These are phyloP conservation scores for Phytopythium oedochilum DNA, from an alignment of 352 stramenopile species.

Conservation along the genomic window DNA sequence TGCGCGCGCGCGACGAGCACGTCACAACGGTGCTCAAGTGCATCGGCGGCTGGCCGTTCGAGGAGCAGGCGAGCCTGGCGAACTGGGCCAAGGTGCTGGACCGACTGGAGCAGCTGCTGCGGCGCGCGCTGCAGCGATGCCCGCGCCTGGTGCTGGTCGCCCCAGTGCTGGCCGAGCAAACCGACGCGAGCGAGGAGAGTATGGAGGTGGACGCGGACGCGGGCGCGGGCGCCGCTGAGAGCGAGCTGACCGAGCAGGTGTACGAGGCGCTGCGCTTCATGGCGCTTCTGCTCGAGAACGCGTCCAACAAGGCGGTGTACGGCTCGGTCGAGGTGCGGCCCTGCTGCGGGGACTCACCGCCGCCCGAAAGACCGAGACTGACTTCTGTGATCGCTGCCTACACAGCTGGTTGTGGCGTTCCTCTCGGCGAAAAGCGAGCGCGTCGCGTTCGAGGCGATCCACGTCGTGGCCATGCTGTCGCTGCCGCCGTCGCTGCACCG, in stretches of 20 bases:
- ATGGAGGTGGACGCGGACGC: constrained; percentile 10
- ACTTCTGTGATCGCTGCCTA: constrained; percentile 2
- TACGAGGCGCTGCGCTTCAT: constrained; percentile 72
- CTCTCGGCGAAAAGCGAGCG: constrained; percentile 65
- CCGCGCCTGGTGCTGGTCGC: constrained; percentile 41
- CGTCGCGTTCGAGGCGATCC: constrained; percentile 62
- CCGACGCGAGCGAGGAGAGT: background rate
- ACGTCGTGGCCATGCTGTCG: constrained; percentile 67
- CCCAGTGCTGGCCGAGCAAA: background rate
- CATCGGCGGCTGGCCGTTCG: constrained; percentile 72
- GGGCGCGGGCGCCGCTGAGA: constrained; percentile 2
- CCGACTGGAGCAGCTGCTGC: constrained; percentile 45
- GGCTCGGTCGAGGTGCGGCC: constrained; percentile 39
- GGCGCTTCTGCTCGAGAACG: constrained; percentile 74
- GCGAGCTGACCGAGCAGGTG: constrained; percentile 45
- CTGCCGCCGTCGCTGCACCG: constrained; percentile 66
- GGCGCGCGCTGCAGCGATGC: constrained; percentile 28
- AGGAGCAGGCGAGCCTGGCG: constrained; percentile 69
- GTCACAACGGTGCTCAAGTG: constrained; percentile 60
- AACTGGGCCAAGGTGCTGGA: constrained; percentile 67
- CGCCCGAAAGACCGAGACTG: background rate
- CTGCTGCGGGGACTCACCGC: background rate
- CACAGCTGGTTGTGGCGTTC: constrained; percentile 30
- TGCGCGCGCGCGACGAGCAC: constrained; percentile 34
- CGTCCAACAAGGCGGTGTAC: constrained; percentile 74